Evolutionary conservation across 768 basidiomycete genomes (phyloP), one percentile per base, ranked within the genome.

Genomic region (Suillus subalutaceus): DNA sequence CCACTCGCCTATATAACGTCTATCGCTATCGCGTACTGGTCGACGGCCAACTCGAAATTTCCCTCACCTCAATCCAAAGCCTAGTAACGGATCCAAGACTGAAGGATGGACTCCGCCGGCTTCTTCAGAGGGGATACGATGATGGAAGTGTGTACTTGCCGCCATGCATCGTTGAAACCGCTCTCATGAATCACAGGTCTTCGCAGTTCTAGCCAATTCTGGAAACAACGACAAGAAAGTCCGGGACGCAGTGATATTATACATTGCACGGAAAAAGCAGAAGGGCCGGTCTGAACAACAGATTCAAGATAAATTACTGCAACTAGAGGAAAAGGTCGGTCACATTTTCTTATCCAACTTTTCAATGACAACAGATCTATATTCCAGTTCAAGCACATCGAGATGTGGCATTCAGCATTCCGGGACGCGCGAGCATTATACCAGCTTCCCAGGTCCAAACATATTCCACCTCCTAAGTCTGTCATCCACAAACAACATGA

Each of bases 61-160:
- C 1, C 55, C 32, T 12, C 10, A 35, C 12, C 18, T 56, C 18
- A 35, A 55, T 20, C 30, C 53, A 55, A 20, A 55, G 9, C 9
- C 53, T 50, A 6, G 23, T n/a, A 12, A 30, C 30, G 53, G 20
- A 10, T 55, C 40, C 40, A 40, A 40, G 40, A 15, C 40, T 13
- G 55, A 56, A 56, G 32, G 20, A 35, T 37, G 55, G 2, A 35
- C 6, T 1, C 20, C 20, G 20, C 12, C 3, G 20, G 32, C 55
- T 56, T 55, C 9, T 55, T 56, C 35, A 56, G 13, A n/a, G 55
- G 55, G 20, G 55, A 56, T 37, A 56, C 55, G n/a, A 56, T 56
- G 55, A 37, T 56, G 35, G 55, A 35, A 37, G 55, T 56, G 20
- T 6, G 55, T 37, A n/a, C 20, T 35, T 32, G 1, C 37, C 35